Conservation (phyloP, 2,329 filamentous ascomycete genomes). For the Colletotrichum magnum region DNA sequence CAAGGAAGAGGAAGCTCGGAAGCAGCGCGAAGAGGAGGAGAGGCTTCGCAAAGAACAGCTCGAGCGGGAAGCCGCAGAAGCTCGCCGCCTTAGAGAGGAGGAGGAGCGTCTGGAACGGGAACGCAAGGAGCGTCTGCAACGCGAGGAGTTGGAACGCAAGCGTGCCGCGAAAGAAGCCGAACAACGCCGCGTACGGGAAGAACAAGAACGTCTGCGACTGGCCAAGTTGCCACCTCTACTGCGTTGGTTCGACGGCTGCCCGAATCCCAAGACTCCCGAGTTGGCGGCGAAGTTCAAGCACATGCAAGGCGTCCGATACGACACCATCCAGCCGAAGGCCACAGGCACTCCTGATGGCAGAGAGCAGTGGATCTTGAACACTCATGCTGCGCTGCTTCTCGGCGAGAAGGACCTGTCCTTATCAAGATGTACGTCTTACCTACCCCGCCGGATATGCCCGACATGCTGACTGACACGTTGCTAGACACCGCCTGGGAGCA, state of each 20-base stretch:
- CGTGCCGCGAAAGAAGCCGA: slow-evolving; percentile 67
- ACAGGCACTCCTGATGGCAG: slow-evolving; percentile 69
- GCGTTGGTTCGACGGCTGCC: slow-evolving; percentile 70
- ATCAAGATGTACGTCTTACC: slow-evolving; percentile 67
- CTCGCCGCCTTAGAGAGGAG: slow-evolving; percentile 65
- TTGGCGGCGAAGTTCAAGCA: slow-evolving; percentile 69
- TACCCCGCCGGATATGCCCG: too few species aligned
- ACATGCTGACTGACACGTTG: slow-evolving; percentile 17
- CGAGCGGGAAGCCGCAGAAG: slow-evolving; percentile 63
- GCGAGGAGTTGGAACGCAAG: slow-evolving; percentile 64
- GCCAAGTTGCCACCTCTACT: slow-evolving; percentile 72
- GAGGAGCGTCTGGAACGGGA: slow-evolving; percentile 67
- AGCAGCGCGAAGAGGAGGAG: slow-evolving; percentile 62
- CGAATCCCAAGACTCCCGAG: slow-evolving; percentile 64
- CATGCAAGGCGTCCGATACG: slow-evolving; percentile 74
- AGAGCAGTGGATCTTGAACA: slow-evolving; percentile 77
- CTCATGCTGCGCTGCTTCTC: slow-evolving; percentile 73
- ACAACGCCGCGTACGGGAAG: slow-evolving; percentile 63
- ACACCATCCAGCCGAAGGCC: slow-evolving; percentile 70
- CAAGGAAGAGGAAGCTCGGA: slow-evolving; percentile 54
- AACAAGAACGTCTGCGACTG: slow-evolving; percentile 67
- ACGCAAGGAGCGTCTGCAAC: slow-evolving; percentile 58
- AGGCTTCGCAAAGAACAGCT: slow-evolving; percentile 59
- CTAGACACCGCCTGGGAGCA: slow-evolving; percentile 73
- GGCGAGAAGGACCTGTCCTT: slow-evolving; percentile 75